Base-by-base conservation (phyloP, 495 filamentous ascomycete genomes). In the Penicillium macrosclerotiorum region DNA sequence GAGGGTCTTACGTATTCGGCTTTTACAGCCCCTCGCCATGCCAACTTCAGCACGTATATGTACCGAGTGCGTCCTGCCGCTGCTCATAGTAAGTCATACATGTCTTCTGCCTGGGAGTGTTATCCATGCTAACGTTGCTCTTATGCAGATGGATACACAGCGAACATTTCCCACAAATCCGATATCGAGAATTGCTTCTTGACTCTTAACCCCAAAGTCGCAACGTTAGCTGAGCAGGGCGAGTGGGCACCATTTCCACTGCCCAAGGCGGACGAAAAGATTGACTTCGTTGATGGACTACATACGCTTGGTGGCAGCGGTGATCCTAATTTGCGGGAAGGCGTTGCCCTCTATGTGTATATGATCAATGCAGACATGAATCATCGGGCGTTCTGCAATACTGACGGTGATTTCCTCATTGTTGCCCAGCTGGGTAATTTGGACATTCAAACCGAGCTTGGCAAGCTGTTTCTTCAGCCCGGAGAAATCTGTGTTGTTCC, bases 1-100 rank as follows among this genome's bases (percentile, higher is more conserved):
- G 81, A 84, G 64, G 79, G 79, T 1, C 64, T 82, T 17, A 74
- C 79, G 7, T 82, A 82, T 55, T 77, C 73, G 31, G 80, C 68
- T 5, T 72, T 72, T 49, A 60, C 57, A 19, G 68, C 68, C 17
- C 68, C 68, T 8, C 57, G 68, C 6, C 56, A 64, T 30, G 56
- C 60, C 7, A 70, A 72, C 20, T 65, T 66, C 36, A 70, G 65
- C 36, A 69, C 65, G 7, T 72, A 67, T 39, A 65, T 72, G 64
- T 70, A 72, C 38, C 56, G 68, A 3, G 63, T 60, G 12, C 54
- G 67, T n/a, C 68, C 68, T 19, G 59, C 68, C 11, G 66, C 64
- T 39, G 68, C 63, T 37, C 66, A 72, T 34, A 61, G 68, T 72
- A 56, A 33, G 66, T 54, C 30, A 36, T 25, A 26, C 5, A 8